Percentiles rank a stretch among this genome's conserved stretches.
These are phyloP conservation scores for Astragalus membranaceus DNA, from an alignment of 306 rosid genomes.

Conservation along the genomic window DNA sequence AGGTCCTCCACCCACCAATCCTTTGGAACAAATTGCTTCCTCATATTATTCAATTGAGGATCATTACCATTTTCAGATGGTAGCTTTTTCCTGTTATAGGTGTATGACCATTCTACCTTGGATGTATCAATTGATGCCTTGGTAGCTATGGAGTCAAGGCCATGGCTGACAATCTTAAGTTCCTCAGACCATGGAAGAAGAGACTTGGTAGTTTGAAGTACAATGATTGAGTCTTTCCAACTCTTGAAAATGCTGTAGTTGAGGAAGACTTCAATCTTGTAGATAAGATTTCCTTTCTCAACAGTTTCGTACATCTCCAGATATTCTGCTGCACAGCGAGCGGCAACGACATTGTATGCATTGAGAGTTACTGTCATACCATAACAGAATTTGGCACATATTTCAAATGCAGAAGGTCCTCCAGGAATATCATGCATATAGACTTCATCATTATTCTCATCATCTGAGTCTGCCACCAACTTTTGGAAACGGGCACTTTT, in stretches of 20 bases:
- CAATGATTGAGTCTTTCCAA: slow-evolving; percentile 90
- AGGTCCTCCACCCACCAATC: slow-evolving; percentile 99
- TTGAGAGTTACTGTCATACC: slow-evolving; percentile 86
- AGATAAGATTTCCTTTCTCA: slow-evolving; percentile 80
- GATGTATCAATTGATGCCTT: slow-evolving; percentile 75
- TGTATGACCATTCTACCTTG: slow-evolving; percentile 89
- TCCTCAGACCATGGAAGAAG: slow-evolving; percentile 93
- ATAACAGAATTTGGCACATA: slow-evolving; percentile 85
- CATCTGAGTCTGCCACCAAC: slow-evolving; percentile 41
- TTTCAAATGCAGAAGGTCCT: slow-evolving; percentile 87
- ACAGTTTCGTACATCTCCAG: slow-evolving; percentile 79
- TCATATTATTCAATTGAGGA: slow-evolving; percentile 53
- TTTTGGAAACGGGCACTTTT: slow-evolving; percentile 78
- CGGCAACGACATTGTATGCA: slow-evolving; percentile 81
- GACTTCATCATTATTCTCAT: slow-evolving; percentile 54
- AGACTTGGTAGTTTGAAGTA: slow-evolving; percentile 71
- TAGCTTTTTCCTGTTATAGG: slow-evolving; percentile 65
- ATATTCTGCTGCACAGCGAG: slow-evolving; percentile 85
- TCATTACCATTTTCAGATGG: slow-evolving; percentile 65
- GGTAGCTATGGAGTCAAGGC: slow-evolving; percentile 80
- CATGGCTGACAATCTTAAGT: slow-evolving; percentile 62
- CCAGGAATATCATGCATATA: slow-evolving; percentile 73
- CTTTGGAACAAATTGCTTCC: slow-evolving; percentile 63
- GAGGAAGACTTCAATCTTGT: slow-evolving; percentile 90
- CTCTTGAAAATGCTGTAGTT: slow-evolving; percentile 77